A percentile compares a stretch with the other conserved stretches of the same genome.
phyloP scores from a whole-genome alignment of 2,329 filamentous ascomycete species.

The Colletotrichum sp. region DNA sequence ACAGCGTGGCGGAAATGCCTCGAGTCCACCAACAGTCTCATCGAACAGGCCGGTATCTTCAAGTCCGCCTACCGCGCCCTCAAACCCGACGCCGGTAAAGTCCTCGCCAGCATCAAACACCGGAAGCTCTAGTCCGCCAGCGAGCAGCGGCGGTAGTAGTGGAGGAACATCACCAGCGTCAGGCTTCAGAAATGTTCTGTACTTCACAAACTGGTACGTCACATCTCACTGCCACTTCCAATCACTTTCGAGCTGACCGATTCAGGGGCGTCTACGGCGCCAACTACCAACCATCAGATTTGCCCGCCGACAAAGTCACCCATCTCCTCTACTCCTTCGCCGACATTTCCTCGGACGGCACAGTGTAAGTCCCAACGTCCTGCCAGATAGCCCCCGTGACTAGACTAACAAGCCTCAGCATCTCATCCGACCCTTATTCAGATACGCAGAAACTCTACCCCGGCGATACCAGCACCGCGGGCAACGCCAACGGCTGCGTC shows the following conservation, averaged over 20 bases:
- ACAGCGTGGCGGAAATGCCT: background rate
- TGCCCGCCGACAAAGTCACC: constrained; percentile 73
- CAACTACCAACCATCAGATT: constrained; percentile 68
- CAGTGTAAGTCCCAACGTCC: constrained; percentile 42
- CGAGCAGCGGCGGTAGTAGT: background rate
- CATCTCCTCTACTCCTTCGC: constrained; percentile 72
- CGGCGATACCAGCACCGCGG: constrained; percentile 63
- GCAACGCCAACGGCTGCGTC: constrained; percentile 77
- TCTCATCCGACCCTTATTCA: constrained; percentile 65
- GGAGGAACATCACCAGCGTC: background rate
- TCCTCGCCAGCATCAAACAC: background rate
- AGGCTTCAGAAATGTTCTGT: constrained; percentile 45
- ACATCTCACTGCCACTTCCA: too few species aligned
- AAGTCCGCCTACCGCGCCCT: background rate
- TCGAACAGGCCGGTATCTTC: background rate
- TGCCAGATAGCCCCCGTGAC: background rate
- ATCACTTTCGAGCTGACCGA: background rate
- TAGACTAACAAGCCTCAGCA: constrained; percentile 30
- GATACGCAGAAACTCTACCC: constrained; percentile 72
- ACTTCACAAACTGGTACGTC: constrained; percentile 60
- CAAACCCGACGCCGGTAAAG: background rate
- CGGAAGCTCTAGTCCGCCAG: background rate
- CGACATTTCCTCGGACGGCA: constrained; percentile 49
- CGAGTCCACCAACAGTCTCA: background rate
- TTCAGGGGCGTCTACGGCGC: constrained; percentile 44